Evolutionary conservation across 768 basidiomycete genomes (phyloP), one percentile per base, ranked within the genome.

Genomic region (Russula vinacea): DNA sequence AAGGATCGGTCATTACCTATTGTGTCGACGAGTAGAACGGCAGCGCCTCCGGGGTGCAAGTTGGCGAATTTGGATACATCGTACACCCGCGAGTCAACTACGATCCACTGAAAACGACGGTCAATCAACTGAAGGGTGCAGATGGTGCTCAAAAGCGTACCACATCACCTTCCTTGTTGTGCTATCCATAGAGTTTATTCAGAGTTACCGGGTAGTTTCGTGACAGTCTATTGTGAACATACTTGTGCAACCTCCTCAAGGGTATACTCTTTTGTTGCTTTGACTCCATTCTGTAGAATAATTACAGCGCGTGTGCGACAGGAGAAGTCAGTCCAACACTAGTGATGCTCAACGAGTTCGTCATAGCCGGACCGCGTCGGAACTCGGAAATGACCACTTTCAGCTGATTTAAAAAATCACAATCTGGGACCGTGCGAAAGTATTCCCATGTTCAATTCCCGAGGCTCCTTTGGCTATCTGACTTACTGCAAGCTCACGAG

Each of bases 1-100:
- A 7, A 8, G 29, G 55, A 24, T 8, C 22, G 32, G 22, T 37
- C 19, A 32, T 24, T 59, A 89, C 90, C 89, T 58, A 96, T 81
- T 42, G 79, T 75, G 11, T 82, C 75, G 22, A 86, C 83, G 67
- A 82, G 82, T 33, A 92, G 77, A 6, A 96, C 92, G 39, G 84
- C 87, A 32, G 83, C 73, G 11, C 94, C 94, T 58, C 94, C 82
- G 84, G 93, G 95, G 71, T 98, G 95, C 56, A 97, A 75, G 65
- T 85, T 78, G 26, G 85, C 87, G 70, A 98, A 97, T 65, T 83
- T 85, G 44, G 88, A 84, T 35, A 98, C 73, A 71, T 93, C 84
- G 62, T 89, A 94, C 33, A 94, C 90, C 70, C 87, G 89, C 9
- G 88, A 78, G 73, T 94, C 91, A 56, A 94, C 80, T 40, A 89